Base-by-base conservation (phyloP, 257 asterid species). In the Parsonsia alboflavescens region DNA sequence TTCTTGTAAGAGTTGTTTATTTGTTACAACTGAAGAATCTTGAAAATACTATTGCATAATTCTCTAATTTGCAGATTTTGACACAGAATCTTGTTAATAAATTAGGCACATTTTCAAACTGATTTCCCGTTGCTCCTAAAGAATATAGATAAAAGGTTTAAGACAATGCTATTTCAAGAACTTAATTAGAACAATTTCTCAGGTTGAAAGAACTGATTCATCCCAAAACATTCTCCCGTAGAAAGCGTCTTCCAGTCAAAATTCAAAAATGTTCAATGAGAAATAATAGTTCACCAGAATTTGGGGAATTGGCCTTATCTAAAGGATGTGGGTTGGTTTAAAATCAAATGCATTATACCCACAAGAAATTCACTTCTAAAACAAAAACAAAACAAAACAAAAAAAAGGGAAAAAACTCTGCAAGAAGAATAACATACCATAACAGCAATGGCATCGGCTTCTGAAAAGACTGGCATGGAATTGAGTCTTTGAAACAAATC, bases 361-460 rank as follows among this genome's bases (percentile, higher is more conserved):
- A 53, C 24, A 24, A 28, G 53, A 62, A 42, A 67, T 46, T 52
- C 0, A 42, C 5, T 42, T 33, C 1, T 33, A 33, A 33, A 33
- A 33, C 39, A 33, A 33, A 33, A 33, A 33, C 1, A 33, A 33
- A 33, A 33, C 39, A n/a, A n/a, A n/a, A n/a, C 39, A 15, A 50
- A 50, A 0, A 52, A 52, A 52, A 16, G 5, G 17, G 17, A 16
- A 52, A 17, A 52, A 17, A 13, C 15, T 6, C n/a, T 52, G 58
- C 9, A 52, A 22, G 58, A 33, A 19, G 26, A 21, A 1, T 10
- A 73, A 80, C 83, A 19, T 71, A 91, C 97, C 95, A 91, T 86
- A 4, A 91, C 78, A 58, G 76, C 78, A 80, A 80, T 83, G 71
- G 96, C 96, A 75, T 89, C 93, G 2, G 83, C 63, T 72, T 91